Conservation (phyloP, 2,329 filamentous ascomycete species). For the Fusarium incarnatum region DNA sequence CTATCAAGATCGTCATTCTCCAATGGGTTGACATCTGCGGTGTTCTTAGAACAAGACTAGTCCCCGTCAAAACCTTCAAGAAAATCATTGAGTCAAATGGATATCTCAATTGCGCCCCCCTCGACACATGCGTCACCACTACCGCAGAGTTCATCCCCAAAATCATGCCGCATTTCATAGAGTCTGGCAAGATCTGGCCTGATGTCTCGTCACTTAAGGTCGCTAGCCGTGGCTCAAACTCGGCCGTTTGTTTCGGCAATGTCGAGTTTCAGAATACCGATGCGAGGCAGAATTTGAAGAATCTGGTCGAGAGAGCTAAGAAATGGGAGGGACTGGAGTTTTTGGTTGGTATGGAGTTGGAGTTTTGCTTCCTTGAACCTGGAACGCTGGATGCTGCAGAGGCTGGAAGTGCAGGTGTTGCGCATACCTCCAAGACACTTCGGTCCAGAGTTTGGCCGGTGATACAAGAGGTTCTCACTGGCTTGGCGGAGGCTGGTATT, state of each 20-base stretch:
- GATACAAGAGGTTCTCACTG: not conserved
- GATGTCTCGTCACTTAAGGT: not conserved
- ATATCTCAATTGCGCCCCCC: not conserved
- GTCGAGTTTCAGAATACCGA: constrained; percentile 9
- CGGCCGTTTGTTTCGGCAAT: not conserved
- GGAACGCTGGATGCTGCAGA: not conserved
- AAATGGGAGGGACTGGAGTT: not conserved
- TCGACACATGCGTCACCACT: constrained; percentile 11
- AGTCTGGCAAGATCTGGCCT: not conserved
- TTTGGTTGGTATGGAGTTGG: constrained; percentile 10
- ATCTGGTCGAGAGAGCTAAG: not conserved
- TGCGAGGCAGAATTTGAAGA: not conserved
- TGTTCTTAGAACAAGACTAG: not conserved
- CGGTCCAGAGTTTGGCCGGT: constrained; percentile 4
- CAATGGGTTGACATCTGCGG: constrained; percentile 27
- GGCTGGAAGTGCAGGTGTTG: not conserved
- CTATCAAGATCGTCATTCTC: not conserved
- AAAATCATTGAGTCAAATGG: not conserved
- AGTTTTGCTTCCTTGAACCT: constrained; percentile 7
- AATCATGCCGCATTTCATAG: not conserved
- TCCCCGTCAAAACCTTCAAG: not conserved
- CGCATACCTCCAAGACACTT: not conserved
- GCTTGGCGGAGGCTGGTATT: not conserved
- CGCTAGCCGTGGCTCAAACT: not conserved
- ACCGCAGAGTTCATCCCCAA: constrained; percentile 4